These are phyloP conservation scores for Hypoxylon crocopeplum DNA, from an alignment of 495 filamentous ascomycete species.

Conservation along the genomic window DNA sequence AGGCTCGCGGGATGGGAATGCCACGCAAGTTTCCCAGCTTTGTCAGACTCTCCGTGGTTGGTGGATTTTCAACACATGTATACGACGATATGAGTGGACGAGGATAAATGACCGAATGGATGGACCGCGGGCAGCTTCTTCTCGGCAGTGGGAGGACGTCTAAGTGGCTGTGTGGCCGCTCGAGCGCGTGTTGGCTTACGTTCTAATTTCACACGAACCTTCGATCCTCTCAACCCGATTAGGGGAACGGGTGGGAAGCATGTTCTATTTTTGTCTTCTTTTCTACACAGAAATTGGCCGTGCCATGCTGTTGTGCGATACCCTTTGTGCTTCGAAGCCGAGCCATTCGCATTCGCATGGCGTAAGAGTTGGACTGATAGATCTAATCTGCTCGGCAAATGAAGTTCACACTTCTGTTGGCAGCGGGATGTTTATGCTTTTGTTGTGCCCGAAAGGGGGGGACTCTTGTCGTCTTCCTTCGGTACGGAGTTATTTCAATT, in stretches of 20 bases:
- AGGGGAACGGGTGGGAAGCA: slow-evolving; percentile 4
- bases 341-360: slow-evolving; percentile 39
- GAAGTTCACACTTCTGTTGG: slow-evolving; percentile 48
- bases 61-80: slow-evolving; percentile 28
- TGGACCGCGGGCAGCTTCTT: slow-evolving; percentile 6
- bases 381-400: slow-evolving; percentile 45
- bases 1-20: slow-evolving; percentile 16
- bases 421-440: slow-evolving; percentile 35
- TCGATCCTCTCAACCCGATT: slow-evolving; percentile 19
- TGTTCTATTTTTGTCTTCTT: slow-evolving; percentile 40
- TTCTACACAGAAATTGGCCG: slow-evolving; percentile 38
- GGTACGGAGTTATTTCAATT: slow-evolving; percentile 35
- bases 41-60: slow-evolving; percentile 20
- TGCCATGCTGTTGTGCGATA: slow-evolving; percentile 45
- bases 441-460: slow-evolving; percentile 12
- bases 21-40: slow-evolving; percentile 4
- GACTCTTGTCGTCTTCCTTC: slow-evolving; percentile 7
- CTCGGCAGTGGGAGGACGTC: slow-evolving; percentile 13
- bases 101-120: slow-evolving; percentile 23
- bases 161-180: slow-evolving; percentile 25
- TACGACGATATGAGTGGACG: slow-evolving; percentile 37
- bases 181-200: slow-evolving; percentile 23
- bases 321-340: slow-evolving; percentile 43
- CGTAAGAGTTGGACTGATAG: slow-evolving; percentile 44
- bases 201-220: slow-evolving; percentile 30